These are phyloP conservation scores for Andrographis paniculata DNA, from an alignment of 305 asterid genomes.

Conservation along the genomic window DNA sequence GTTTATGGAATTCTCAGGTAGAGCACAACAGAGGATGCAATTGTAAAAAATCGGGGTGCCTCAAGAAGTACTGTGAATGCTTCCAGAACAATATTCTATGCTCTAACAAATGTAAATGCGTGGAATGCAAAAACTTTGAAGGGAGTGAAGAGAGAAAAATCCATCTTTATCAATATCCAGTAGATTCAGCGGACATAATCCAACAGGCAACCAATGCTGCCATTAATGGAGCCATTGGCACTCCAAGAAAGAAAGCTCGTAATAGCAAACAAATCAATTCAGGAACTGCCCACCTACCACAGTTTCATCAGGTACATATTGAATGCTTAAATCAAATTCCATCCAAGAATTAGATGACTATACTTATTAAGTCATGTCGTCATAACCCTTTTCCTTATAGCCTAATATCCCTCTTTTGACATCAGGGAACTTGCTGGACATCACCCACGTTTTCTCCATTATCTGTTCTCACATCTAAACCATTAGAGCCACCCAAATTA, in stretches of 20 bases:
- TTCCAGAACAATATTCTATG: constrained; percentile 60
- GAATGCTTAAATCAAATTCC: constrained; percentile 3
- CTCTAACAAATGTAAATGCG: constrained; percentile 59
- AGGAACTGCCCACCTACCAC: constrained; percentile 23
- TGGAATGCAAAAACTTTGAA: constrained; percentile 59
- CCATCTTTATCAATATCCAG: constrained; percentile 37
- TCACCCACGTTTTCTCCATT: constrained; percentile 22
- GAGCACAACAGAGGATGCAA: constrained; percentile 60
- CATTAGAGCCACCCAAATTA: constrained; percentile 28
- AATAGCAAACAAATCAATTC: constrained; percentile 18
- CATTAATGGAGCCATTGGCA: constrained; percentile 43
- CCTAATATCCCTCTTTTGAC: constrained; percentile 11
- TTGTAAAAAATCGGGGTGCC: constrained; percentile 57
- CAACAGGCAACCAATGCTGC: constrained; percentile 43
- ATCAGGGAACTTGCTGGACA: constrained; percentile 31
- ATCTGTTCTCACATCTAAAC: constrained; percentile 22
- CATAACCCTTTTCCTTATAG: too few relatives aligned
- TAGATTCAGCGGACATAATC: constrained; percentile 23
- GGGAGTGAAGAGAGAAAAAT: constrained; percentile 51
- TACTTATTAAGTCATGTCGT: too few relatives aligned
- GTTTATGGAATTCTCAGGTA: too few relatives aligned
- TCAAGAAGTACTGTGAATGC: constrained; percentile 70
- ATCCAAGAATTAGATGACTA: too few relatives aligned
- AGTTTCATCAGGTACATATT: constrained; percentile 33
- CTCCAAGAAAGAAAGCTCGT: constrained; percentile 29